Conservation (phyloP, 495 filamentous ascomycete species). For the Penicillium waksmanii region DNA sequence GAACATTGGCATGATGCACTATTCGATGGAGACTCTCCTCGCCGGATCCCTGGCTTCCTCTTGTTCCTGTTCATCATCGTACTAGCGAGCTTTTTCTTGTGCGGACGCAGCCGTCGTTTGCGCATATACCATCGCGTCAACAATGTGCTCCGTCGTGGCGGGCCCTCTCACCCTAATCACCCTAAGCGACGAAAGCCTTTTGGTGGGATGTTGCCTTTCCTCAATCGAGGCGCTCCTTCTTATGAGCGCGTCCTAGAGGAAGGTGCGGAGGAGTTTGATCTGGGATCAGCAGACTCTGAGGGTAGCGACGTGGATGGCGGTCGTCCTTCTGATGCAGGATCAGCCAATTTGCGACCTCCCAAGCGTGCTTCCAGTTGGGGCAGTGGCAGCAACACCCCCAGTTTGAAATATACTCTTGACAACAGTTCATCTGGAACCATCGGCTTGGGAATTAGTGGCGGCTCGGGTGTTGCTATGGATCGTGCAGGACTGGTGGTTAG, state of each 20-base stretch:
- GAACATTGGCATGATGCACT: conserved; percentile 77
- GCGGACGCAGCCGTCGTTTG: conserved; percentile 72
- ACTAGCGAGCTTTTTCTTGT: conserved; percentile 66
- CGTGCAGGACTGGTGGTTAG: conserved; percentile 74
- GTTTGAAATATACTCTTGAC: conserved; percentile 62
- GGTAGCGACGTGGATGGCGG: conserved; percentile 53
- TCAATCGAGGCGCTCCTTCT: conserved; percentile 58
- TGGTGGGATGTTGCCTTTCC: conserved; percentile 54
- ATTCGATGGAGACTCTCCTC: conserved; percentile 60
- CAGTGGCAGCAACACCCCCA: conserved; percentile 36
- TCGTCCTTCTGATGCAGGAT: conserved; percentile 39
- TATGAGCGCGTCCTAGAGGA: conserved; percentile 91
- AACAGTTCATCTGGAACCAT: conserved; percentile 55
- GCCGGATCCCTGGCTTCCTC: conserved; percentile 72
- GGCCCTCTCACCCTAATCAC: conserved; percentile 55
- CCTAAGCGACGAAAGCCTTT: conserved; percentile 57
- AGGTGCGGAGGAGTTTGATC: conserved; percentile 70
- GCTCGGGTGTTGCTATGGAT: conserved; percentile 62
- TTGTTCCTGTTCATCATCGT: conserved; percentile 75
- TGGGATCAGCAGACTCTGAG: conserved; percentile 65
- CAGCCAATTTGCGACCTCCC: conserved; percentile 31
- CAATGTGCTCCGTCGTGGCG: conserved; percentile 51
- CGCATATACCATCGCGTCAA: conserved; percentile 64
- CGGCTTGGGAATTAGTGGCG: conserved; percentile 52
- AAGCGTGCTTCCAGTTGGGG: conserved; percentile 48